phyloP scores from a whole-genome alignment of 2,329 filamentous ascomycete species.

The Colletotrichum cordylinicola region DNA sequence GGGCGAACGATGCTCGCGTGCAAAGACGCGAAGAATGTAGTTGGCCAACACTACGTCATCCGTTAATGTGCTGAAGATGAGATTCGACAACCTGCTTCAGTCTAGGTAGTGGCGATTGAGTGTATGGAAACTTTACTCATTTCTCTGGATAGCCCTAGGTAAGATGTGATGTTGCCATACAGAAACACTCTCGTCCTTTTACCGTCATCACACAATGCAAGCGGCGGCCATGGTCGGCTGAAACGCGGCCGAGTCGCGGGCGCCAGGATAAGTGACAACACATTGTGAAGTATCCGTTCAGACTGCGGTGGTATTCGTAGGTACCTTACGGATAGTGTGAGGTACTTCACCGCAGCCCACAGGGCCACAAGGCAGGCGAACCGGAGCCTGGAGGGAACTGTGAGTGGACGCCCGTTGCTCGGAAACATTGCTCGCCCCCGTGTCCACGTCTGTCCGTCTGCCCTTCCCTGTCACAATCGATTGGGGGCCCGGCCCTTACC shows the following conservation, averaged over 20 bases:
- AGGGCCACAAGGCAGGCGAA: neutral
- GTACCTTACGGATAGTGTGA: neutral
- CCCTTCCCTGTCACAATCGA: slow-evolving; percentile 11
- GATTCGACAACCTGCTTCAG: neutral
- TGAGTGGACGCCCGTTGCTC: slow-evolving; percentile 17
- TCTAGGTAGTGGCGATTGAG: neutral
- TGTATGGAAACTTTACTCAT: neutral
- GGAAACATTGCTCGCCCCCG: slow-evolving; percentile 14
- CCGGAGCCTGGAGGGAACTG: neutral
- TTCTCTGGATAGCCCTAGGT: neutral
- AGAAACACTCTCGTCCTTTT: neutral
- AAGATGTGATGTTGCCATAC: neutral
- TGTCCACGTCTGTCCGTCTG: neutral
- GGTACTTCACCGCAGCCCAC: neutral
- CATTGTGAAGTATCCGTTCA: neutral
- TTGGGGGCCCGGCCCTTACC: neutral
- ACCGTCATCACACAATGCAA: neutral
- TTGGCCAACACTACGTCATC: slow-evolving; percentile 2
- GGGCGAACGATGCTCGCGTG: neutral
- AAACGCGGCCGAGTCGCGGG: slow-evolving; percentile 10
- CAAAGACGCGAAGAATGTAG: neutral
- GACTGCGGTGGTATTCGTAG: neutral
- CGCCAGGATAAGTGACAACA: neutral
- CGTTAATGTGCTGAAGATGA: neutral
- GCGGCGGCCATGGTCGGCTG: neutral